These are phyloP conservation scores for Coniochaeta sp. DNA, from an alignment of 2,329 filamentous ascomycete genomes.

Conservation along the genomic window DNA sequence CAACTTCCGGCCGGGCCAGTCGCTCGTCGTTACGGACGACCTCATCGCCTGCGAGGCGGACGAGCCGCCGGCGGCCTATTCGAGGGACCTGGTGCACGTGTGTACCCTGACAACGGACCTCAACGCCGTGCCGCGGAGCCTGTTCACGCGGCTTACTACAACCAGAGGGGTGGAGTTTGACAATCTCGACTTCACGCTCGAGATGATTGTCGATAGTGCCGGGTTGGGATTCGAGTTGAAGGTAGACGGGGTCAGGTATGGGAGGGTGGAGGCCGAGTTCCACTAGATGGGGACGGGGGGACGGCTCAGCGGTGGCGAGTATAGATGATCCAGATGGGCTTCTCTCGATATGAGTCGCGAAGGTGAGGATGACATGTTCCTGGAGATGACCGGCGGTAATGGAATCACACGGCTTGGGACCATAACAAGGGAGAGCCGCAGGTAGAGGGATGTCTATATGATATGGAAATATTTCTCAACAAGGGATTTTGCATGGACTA, in stretches of 20 bases:
- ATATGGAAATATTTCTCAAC: too few relatives aligned
- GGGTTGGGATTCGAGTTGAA: constrained; percentile 71
- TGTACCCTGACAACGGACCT: constrained; percentile 78
- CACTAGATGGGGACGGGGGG: constrained; percentile 29
- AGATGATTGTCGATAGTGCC: constrained; percentile 76
- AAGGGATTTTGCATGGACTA: too few relatives aligned
- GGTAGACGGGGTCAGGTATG: constrained; percentile 71
- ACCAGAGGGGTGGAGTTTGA: constrained; percentile 76
- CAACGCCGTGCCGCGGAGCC: constrained; percentile 62
- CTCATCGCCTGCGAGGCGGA: constrained; percentile 70
- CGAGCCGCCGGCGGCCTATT: constrained; percentile 53
- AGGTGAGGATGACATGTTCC: background rate
- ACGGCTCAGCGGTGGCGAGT: background rate
- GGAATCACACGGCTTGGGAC: too few relatives aligned
- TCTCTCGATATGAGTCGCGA: background rate
- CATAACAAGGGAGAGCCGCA: too few relatives aligned
- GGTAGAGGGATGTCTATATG: too few relatives aligned
- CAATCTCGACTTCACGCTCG: constrained; percentile 73
- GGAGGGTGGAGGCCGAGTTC: constrained; percentile 71
- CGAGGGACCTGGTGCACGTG: constrained; percentile 59
- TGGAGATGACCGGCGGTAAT: background rate
- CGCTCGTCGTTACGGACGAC: constrained; percentile 71
- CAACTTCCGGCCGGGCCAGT: constrained; percentile 74
- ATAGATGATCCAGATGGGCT: background rate
- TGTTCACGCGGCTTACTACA: constrained; percentile 71